Base-by-base conservation (phyloP, 495 filamentous ascomycete species). In the Copromyces sp. region DNA sequence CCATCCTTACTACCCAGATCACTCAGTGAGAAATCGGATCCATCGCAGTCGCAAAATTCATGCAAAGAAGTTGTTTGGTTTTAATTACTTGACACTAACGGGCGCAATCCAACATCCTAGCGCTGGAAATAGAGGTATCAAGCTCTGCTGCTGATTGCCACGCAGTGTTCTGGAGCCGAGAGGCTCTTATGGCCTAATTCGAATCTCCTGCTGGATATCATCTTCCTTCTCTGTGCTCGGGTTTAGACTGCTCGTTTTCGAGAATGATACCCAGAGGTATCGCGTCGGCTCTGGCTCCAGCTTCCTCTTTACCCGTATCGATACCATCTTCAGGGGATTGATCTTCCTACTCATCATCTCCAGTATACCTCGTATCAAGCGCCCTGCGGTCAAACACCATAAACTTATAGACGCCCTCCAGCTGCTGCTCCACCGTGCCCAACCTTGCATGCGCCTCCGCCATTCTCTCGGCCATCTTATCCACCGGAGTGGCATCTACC, bases 381-480 rank as follows among this genome's bases (percentile, higher is more conserved):
- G 76, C 74, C 17, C 82, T 78, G 4, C 84, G 81, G 45, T 86
- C 84, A 53, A 82, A 76, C 12, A 71, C 68, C 70, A 79, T 79
- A 73, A 86, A 86, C 8, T 83, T 79, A 69, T 86, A 84, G n/a
- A 86, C 71, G 45, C 78, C 80, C n/a, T 77, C 72, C 4, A 86
- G 75, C 35, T 81, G 74, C 38, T 78, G 74, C 47, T 78, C 78
- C 3, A 82, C 75, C 4, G 47, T 75, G n/a, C 76, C 39, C 39
- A 86, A 75, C 74, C 77, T 77, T 9, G 77, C 80, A 41, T 80
- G 77, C 11, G 75, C 82, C 47, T 84, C 81, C 72, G 80, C 76
- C 65, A 85, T 78, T 74, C 80, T 80, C 32, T 85, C 83, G 11
- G 53, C 53, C 53, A 65, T 65, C 53, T 14, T 65, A 29, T 65